Conservation (phyloP, 208 protist genomes). For the Leishmania tarentolae region DNA sequence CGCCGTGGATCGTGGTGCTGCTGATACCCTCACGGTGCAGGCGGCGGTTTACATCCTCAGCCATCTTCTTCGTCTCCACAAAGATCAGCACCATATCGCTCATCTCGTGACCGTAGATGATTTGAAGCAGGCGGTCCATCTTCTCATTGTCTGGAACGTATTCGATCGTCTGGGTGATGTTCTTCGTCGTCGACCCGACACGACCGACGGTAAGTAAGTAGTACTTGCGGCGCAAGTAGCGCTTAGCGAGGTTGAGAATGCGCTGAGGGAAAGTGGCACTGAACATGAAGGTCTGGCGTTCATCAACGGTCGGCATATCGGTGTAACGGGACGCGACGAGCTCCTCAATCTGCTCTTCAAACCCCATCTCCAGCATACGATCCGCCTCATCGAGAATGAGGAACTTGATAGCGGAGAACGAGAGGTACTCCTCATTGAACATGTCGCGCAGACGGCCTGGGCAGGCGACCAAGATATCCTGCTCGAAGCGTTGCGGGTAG, state of each 20-base stretch:
- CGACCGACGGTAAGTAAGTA: constrained; percentile 97
- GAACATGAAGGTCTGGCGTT: constrained; percentile 99
- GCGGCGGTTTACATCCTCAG: constrained; percentile 86
- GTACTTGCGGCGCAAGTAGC: constrained; percentile 97
- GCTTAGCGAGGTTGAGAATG: constrained; percentile 97
- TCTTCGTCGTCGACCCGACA: constrained; percentile 97
- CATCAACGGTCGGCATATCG: constrained; percentile 90
- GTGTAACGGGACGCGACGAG: constrained; percentile 94
- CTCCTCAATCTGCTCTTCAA: constrained; percentile 98
- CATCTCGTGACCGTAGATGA: constrained; percentile 75
- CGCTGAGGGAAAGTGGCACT: constrained; percentile 98
- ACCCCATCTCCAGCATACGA: constrained; percentile 99
- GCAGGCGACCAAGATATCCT: constrained; percentile 94
- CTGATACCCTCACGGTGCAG: constrained; percentile 90
- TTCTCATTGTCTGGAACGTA: constrained; percentile 70
- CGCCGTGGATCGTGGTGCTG: constrained; percentile 94
- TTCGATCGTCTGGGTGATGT: constrained; percentile 95
- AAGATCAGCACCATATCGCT: constrained; percentile 94
- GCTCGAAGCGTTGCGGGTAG: constrained; percentile 93
- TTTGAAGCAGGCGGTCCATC: constrained; percentile 75
- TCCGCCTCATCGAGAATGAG: constrained; percentile 98
- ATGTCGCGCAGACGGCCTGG: constrained; percentile 91
- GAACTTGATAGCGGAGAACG: constrained; percentile 89
- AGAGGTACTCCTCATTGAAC: constrained; percentile 82
- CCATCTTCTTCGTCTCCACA: constrained; percentile 98